Conservation (phyloP, 768 basidiomycete genomes). For the Asterophora parasitica region DNA sequence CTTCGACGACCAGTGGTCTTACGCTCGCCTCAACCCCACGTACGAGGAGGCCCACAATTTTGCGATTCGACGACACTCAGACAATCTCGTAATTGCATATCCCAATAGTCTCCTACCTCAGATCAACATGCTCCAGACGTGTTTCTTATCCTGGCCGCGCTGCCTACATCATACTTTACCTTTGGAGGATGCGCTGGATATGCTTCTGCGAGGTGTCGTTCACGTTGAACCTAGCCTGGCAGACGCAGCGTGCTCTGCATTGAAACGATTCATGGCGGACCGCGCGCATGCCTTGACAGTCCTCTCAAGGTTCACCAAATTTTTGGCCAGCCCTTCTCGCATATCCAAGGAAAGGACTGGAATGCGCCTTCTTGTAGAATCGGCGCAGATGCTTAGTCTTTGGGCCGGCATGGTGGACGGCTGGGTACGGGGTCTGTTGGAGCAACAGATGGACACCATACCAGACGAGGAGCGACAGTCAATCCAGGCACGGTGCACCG, state of each 20-base stretch:
- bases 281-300: slow-evolving; percentile 49
- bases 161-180: slow-evolving; percentile 57
- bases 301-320: slow-evolving; percentile 59
- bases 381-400: slow-evolving; percentile 57
- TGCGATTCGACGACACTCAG: slow-evolving; percentile 63
- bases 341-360: slow-evolving; percentile 63
- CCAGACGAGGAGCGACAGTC: slow-evolving; percentile 39
- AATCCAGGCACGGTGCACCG: slow-evolving; percentile 44
- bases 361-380: slow-evolving; percentile 61
- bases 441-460: slow-evolving; percentile 34
- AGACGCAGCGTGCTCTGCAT: slow-evolving; percentile 60
- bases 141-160: slow-evolving; percentile 83
- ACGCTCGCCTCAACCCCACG: slow-evolving; percentile 49
- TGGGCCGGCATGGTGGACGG: slow-evolving; percentile 71
- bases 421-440: slow-evolving; percentile 53
- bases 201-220: slow-evolving; percentile 76
- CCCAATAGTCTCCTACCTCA: slow-evolving; percentile 53
- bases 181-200: slow-evolving; percentile 62
- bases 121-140: slow-evolving; percentile 67
- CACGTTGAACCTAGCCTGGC: slow-evolving; percentile 77
- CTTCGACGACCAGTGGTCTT: slow-evolving; percentile 81
- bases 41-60: slow-evolving; percentile 70
- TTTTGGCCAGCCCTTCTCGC: slow-evolving; percentile 66
- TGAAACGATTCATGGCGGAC: slow-evolving; percentile 72
- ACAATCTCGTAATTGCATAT: slow-evolving; percentile 61